A percentile compares a stretch with the other conserved stretches of the same genome.
phyloP scores from a whole-genome alignment of 345 rosid species.

The Salix arbutifolia region DNA sequence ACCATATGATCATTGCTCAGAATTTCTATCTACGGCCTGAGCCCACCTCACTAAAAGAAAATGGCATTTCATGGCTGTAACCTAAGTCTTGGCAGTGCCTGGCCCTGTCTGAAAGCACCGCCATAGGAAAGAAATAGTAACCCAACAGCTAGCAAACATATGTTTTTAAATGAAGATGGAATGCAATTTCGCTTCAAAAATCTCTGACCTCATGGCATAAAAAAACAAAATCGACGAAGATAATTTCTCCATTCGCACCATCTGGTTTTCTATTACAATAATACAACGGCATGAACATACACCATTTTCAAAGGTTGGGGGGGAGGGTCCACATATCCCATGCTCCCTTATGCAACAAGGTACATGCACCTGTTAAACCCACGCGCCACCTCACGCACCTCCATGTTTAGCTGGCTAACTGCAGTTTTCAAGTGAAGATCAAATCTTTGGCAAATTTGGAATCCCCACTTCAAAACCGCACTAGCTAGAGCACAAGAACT shows the following conservation, averaged over 20 bases:
- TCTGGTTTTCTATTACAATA: not conserved
- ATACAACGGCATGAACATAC: slow-evolving; percentile 1
- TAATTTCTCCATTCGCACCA: not conserved
- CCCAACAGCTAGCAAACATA: not conserved
- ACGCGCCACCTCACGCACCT: slow-evolving; percentile 19
- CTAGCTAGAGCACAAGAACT: not conserved
- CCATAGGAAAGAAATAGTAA: not conserved
- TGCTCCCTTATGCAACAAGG: not conserved
- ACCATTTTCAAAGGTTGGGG: not conserved
- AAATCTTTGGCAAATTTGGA: not conserved
- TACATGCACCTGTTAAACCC: not conserved
- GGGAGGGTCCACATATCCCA: slow-evolving; percentile 6
- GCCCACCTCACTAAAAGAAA: not conserved
- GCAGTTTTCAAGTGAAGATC: slow-evolving; percentile 21
- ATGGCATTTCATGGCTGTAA: not conserved
- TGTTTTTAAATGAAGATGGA: not conserved
- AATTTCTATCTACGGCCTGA: not conserved
- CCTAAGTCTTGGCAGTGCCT: not conserved
- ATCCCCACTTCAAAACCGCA: slow-evolving; percentile 19
- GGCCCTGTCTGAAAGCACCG: not conserved
- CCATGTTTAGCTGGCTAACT: not conserved
- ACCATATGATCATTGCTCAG: not conserved
- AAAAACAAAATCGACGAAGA: not conserved
- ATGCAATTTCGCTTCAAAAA: not conserved
- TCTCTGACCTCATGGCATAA: not conserved